Evolutionary conservation across 1,139 yeast species (phyloP), one percentile per base, ranked within the genome.

Genomic region (Hanseniaspora uvarum): DNA sequence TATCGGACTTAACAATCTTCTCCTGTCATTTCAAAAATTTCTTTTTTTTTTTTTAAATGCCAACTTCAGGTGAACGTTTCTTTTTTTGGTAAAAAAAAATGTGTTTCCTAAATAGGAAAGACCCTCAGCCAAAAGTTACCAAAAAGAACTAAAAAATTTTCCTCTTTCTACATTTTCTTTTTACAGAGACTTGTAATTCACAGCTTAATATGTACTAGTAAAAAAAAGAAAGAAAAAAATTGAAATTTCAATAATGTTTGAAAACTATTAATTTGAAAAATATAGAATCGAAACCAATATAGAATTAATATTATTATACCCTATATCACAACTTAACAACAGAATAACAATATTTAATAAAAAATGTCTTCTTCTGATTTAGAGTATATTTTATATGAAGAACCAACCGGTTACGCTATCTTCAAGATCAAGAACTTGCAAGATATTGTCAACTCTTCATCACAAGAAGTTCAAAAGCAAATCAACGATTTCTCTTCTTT

Each of bases 361-460:
- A 28, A 28, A 28, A 62, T 63, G 65, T 62, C 65, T 80, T 81
- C 81, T 41, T 49, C 53, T 62, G 83, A 83, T 65, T 79, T 88
- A 71, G 96, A 92, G 72, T 92, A 81, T 74, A 81, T 92, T 71
- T 84, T 92, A 68, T 92, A 85, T 70, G 99, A 92, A 77, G 97
- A 92, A 77, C 96, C 98, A 58, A 88, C 98, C 55, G 99, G 99
- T 62, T 92, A 92, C 71, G 97, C 95, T 62, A 78, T 92, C 66
- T 92, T 89, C 81, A 86, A 92, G 72, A 97, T 92, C 58, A 80
- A 83, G 64, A 76, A 87, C 62, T 95, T 88, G 73, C 96, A 92
- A 66, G 98, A 94, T 73, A 92, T 86, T 68, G 80, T 92, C 62
- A 95, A 96, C 54, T 79, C 95, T 49, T 81, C 94, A 69, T 77